These are phyloP conservation scores for Zasmidium cellare DNA, from an alignment of 2,329 filamentous ascomycete genomes.

Conservation along the genomic window DNA sequence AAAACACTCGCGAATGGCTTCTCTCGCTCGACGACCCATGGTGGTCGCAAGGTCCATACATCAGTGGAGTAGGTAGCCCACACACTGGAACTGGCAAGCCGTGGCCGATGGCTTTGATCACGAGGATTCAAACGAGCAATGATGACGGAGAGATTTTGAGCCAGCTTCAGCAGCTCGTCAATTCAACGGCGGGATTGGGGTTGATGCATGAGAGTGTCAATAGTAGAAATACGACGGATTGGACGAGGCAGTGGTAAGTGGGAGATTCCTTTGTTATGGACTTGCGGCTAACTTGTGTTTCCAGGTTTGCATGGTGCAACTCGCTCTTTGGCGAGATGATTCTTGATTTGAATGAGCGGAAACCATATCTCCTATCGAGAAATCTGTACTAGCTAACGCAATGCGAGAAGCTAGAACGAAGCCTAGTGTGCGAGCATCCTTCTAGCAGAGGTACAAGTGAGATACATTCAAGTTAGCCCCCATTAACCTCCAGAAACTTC, in stretches of 20 bases:
- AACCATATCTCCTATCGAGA: constrained; percentile 36
- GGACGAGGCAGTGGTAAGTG: constrained; percentile 51
- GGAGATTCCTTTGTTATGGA: neutral
- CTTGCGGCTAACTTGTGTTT: neutral
- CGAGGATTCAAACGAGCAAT: constrained; percentile 51
- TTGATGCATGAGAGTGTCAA: constrained; percentile 56
- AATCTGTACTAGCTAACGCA: constrained; percentile 37
- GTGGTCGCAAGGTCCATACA: constrained; percentile 51
- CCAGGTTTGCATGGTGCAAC: constrained; percentile 51
- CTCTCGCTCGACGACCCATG: constrained; percentile 50
- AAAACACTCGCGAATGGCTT: constrained; percentile 47
- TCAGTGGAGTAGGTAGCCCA: constrained; percentile 51
- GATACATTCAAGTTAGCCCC: too few species aligned
- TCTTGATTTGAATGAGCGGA: constrained; percentile 23
- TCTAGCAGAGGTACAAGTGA: too few species aligned
- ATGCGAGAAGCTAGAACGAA: too few species aligned
- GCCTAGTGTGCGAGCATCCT: too few species aligned
- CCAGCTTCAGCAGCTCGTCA: constrained; percentile 47
- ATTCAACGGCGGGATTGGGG: constrained; percentile 49
- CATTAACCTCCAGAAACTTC: too few species aligned
- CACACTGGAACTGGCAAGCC: constrained; percentile 48
- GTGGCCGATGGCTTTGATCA: constrained; percentile 55
- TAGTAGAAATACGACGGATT: constrained; percentile 47
- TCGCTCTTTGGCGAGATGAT: constrained; percentile 24
- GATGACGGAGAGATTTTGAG: constrained; percentile 49